Evolutionary conservation across 2,329 filamentous ascomycete genomes (phyloP).

Genomic region (Dactylellina cionopaga): DNA sequence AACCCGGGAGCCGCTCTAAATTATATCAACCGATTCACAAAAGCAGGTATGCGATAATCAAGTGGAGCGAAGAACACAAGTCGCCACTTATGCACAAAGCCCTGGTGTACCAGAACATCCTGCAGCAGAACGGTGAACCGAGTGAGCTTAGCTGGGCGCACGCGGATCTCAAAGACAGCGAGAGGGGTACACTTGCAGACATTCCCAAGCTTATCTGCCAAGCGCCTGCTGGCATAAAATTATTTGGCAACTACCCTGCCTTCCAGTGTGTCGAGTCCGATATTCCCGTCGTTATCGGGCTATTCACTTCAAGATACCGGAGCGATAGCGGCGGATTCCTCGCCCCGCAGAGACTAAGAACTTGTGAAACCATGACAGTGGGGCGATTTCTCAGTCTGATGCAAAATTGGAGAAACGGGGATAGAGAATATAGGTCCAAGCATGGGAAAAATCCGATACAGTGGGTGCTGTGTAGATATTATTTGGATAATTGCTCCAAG

Average conservation of each 20-base stretch:
- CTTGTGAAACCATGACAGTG: slow-evolving; percentile 20
- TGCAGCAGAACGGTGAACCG: slow-evolving; percentile 13
- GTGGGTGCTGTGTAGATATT: slow-evolving; percentile 36
- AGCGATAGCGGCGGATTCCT: slow-evolving; percentile 21
- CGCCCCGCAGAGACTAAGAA: slow-evolving; percentile 23
- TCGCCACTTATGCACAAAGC: slow-evolving; percentile 37
- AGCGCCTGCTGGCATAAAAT: background rate
- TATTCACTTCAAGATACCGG: slow-evolving; percentile 39
- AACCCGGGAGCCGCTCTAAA: slow-evolving; percentile 14
- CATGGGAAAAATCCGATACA: slow-evolving; percentile 9
- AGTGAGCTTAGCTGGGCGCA: slow-evolving; percentile 28
- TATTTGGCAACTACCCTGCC: slow-evolving; percentile 25
- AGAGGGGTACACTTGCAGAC: slow-evolving; percentile 1
- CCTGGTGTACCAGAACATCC: slow-evolving; percentile 27
- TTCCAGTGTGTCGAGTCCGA: slow-evolving; percentile 26
- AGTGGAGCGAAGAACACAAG: slow-evolving; percentile 8
- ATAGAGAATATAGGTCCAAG: slow-evolving; percentile 12
- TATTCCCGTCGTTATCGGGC: slow-evolving; percentile 14
- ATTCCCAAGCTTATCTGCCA: background rate
- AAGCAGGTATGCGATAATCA: slow-evolving; percentile 16
- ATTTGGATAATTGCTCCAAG: slow-evolving; percentile 24
- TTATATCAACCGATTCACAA: slow-evolving; percentile 31
- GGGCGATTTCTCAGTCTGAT: slow-evolving; percentile 24
- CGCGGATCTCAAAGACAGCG: slow-evolving; percentile 3
- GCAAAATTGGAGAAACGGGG: slow-evolving; percentile 38